These are phyloP conservation scores for Heracleum sosnowskyi DNA, from an alignment of 129 eudicot genomes.

Conservation along the genomic window DNA sequence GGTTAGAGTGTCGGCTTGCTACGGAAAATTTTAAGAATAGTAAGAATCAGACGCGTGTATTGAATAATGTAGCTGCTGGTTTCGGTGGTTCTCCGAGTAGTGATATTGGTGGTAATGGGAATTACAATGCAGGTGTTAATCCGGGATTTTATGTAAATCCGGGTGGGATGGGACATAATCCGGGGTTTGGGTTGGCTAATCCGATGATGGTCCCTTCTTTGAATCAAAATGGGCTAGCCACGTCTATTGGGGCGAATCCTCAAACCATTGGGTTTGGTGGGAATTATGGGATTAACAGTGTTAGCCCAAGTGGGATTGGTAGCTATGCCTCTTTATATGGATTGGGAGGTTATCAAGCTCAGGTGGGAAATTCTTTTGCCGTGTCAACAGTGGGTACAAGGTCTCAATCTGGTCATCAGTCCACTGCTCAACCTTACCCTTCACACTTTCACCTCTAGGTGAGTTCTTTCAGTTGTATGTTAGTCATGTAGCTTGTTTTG, in stretches of 20 bases:
- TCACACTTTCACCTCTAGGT: slow-evolving; percentile 34
- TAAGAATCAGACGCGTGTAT: slow-evolving; percentile 18
- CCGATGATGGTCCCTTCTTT: slow-evolving; percentile 29
- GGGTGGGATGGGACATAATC: slow-evolving; percentile 34
- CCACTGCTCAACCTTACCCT: slow-evolving; percentile 19
- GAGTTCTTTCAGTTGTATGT: background rate
- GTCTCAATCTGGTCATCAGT: slow-evolving; percentile 26
- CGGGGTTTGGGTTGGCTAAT: slow-evolving; percentile 23
- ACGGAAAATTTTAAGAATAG: slow-evolving; percentile 26
- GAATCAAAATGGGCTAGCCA: slow-evolving; percentile 34
- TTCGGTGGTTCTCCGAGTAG: slow-evolving; percentile 6
- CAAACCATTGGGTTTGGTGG: slow-evolving; percentile 34
- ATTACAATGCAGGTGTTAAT: slow-evolving; percentile 30
- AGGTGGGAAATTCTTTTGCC: slow-evolving; percentile 32
- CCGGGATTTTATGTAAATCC: slow-evolving; percentile 31
- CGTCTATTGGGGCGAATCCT: slow-evolving; percentile 18
- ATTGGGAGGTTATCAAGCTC: slow-evolving; percentile 36
- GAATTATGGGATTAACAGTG: slow-evolving; percentile 41
- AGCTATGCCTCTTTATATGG: slow-evolving; percentile 53
- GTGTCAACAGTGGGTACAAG: slow-evolving; percentile 23
- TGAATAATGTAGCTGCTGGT: slow-evolving; percentile 12
- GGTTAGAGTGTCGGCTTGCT: slow-evolving; percentile 53
- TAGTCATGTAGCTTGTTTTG: background rate
- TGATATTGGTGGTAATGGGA: slow-evolving; percentile 21
- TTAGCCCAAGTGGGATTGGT: slow-evolving; percentile 39